A percentile compares a stretch with the other conserved stretches of the same genome.
Conservation (phyloP, 257 asterid genomes). For the Agastache rugosa region DNA sequence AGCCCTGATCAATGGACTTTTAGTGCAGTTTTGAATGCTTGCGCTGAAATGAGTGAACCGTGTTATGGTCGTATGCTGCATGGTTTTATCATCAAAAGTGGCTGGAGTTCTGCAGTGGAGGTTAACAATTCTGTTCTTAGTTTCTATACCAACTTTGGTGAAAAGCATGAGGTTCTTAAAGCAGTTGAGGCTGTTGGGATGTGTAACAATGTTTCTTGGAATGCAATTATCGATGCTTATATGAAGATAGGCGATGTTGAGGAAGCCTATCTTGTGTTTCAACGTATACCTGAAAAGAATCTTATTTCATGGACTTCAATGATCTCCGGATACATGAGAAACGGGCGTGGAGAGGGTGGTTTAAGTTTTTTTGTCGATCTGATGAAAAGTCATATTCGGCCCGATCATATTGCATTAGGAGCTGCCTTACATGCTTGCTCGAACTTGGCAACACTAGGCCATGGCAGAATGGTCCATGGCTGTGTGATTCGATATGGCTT, state of each 20-base stretch:
- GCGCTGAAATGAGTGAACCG: slow-evolving; percentile 48
- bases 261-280: slow-evolving; percentile 54
- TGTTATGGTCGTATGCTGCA: slow-evolving; percentile 52
- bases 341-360: slow-evolving; percentile 60
- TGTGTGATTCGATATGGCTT: slow-evolving; percentile 55
- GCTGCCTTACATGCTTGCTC: slow-evolving; percentile 79
- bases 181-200: slow-evolving; percentile 43
- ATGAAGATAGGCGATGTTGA: slow-evolving; percentile 64
- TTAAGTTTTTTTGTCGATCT: slow-evolving; percentile 48
- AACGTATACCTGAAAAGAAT: slow-evolving; percentile 51
- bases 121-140: slow-evolving; percentile 70
- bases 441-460: slow-evolving; percentile 46
- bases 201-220: slow-evolving; percentile 63
- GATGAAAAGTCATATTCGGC: slow-evolving; percentile 44
- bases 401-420: slow-evolving; percentile 71
- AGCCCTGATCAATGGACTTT: slow-evolving; percentile 71
- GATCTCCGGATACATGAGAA: slow-evolving; percentile 62
- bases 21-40: slow-evolving; percentile 64
- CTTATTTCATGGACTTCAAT: slow-evolving; percentile 75
- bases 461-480: slow-evolving; percentile 58
- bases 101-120: slow-evolving; percentile 70
- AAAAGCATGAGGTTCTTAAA: slow-evolving; percentile 53
- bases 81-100: slow-evolving; percentile 55
- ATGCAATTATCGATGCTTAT: slow-evolving; percentile 66
- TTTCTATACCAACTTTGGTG: slow-evolving; percentile 54